Evolutionary conservation across 2,329 filamentous ascomycete species (phyloP).

Genomic region (Alternaria gansuensis): DNA sequence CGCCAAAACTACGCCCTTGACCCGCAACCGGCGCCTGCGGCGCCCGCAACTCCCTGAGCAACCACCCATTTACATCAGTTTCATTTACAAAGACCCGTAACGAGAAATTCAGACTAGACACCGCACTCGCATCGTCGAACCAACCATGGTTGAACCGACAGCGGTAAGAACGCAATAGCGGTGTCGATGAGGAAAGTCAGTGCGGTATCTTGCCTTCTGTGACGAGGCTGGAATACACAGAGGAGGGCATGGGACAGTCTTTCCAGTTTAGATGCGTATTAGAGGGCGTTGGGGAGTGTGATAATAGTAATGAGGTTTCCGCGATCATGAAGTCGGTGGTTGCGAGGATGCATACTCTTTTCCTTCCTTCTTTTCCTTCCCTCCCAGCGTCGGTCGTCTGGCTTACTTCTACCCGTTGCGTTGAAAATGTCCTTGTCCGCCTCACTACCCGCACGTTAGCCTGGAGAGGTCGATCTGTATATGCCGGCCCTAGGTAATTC

Average conservation of each 20-base stretch:
- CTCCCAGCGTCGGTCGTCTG: slow-evolving; percentile 41
- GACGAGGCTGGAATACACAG: slow-evolving; percentile 9
- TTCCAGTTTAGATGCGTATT: slow-evolving; percentile 41
- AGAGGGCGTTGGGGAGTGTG: slow-evolving; percentile 53
- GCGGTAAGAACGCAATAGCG: slow-evolving; percentile 56
- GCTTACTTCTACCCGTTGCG: slow-evolving; percentile 57
- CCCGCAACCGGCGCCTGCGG: slow-evolving; percentile 50
- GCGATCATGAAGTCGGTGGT: slow-evolving; percentile 59
- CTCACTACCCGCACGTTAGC: slow-evolving; percentile 53
- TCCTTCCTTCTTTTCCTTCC: slow-evolving; percentile 44
- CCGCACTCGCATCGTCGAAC: slow-evolving; percentile 57
- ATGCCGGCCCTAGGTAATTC: slow-evolving; percentile 59
- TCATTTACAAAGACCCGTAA: slow-evolving; percentile 55
- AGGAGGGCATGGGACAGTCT: slow-evolving; percentile 18
- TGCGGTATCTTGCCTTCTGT: slow-evolving; percentile 25
- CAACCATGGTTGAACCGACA: slow-evolving; percentile 56
- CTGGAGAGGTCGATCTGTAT: slow-evolving; percentile 52
- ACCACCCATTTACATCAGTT: slow-evolving; percentile 56
- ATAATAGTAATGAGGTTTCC: slow-evolving; percentile 50
- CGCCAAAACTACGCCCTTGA: slow-evolving; percentile 57
- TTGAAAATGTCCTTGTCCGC: slow-evolving; percentile 60
- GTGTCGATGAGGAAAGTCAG: slow-evolving; percentile 59
- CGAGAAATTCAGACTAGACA: slow-evolving; percentile 62
- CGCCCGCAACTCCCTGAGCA: slow-evolving; percentile 56
- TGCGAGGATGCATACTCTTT: slow-evolving; percentile 56